Base-by-base conservation (phyloP, 192 early-diverging fungal species). In the Linderina pennispora region DNA sequence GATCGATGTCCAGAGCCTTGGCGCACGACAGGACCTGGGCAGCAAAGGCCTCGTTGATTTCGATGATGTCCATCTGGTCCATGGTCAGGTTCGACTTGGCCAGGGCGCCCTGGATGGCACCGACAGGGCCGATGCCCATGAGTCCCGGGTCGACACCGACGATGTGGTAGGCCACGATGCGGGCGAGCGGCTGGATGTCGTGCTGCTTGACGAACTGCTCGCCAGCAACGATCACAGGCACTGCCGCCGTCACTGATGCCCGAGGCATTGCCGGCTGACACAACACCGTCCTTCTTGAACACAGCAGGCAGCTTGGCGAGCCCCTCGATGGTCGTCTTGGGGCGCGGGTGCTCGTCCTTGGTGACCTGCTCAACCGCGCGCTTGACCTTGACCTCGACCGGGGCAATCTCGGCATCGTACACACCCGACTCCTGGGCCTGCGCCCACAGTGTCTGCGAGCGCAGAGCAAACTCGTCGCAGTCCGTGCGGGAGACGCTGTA, bases 1-100 rank as follows among this genome's bases (percentile, higher is more conserved):
- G 80, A 47, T 92, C 84, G 20, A 94, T 62, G 8, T 87, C 88
- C 17, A 98, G 76, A 45, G 89, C 92, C 77, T 87, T 89, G 51
- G 85, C 85, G 17, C 91, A 89, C 14, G 93, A 82, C 38, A 97
- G 63, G 58, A 86, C 87, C 63, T 96, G 93, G 14, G 85, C 84
- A 34, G 90, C 90, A 72, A 98, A 98, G n/a, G 96, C 96, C 76
- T 98, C 96, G 68, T 98, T 98, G 65, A 98, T 87, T 70, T 98
- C 96, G 43, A 95, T 68, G 13, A 94, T 57, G 43, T 84, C 85
- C 80, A 98, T 94, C 56, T 97, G 86, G 38, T 78, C 79, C 36
- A 97, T 57, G 11, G 63, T 48, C 40, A 94, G 65, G 14, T 81
- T 82, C 34, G 92, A 87, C 56, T 80, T 79, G 51, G 82, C 85